Base-by-base conservation (phyloP, 2,329 filamentous ascomycete species). In the Didymella keratinophila region DNA sequence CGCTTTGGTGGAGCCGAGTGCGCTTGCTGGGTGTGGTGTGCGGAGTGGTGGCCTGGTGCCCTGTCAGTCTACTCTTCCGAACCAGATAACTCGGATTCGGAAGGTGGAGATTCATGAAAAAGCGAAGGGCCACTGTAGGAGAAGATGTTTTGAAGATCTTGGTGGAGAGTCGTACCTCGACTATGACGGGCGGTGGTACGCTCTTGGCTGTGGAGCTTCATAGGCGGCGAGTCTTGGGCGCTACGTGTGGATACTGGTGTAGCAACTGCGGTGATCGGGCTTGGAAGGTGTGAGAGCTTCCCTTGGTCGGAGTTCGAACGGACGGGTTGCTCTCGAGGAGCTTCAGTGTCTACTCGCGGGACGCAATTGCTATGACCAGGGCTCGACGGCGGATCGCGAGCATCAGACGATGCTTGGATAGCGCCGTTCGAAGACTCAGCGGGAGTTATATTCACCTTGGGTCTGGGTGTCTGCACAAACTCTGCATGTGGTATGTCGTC, bases 11-110 rank as follows among this genome's bases (percentile, higher is more conserved):
- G 14, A 8, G 30, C 34, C 4, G 37, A 37, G 16, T 23, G 50
- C n/a, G 49, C 37, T 32, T 43, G 30, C 1, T 39, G 30, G 47
- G 47, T 16, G 49, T 51, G 28, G 48, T 58, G 59, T 12, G 51
- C 30, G 9, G 55, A 60, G 16, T 58, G 52, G 34, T 66, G 63
- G 50, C 63, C 64, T 68, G 59, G 45, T 44, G 43, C 41, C 18
- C n/a, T 41, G 52, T 63, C 54, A 61, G 63, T 56, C 25, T 30
- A 42, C 18, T 44, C 25, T 11, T 37, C 25, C 52, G 36, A 27
- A n/a, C 18, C 18, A 20, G 41, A n/a, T 16, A 23, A 20, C 11
- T 14, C 18, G 12, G 21, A n/a, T 10, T 43, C 41, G 36, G 43
- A 56, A 47, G 30, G 51, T 37, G 39, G 46, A 54, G n/a, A 53